A percentile compares a stretch with the other conserved stretches of the same genome.
Conservation (phyloP, 257 asterid genomes). For the Leonotis leonurus region DNA sequence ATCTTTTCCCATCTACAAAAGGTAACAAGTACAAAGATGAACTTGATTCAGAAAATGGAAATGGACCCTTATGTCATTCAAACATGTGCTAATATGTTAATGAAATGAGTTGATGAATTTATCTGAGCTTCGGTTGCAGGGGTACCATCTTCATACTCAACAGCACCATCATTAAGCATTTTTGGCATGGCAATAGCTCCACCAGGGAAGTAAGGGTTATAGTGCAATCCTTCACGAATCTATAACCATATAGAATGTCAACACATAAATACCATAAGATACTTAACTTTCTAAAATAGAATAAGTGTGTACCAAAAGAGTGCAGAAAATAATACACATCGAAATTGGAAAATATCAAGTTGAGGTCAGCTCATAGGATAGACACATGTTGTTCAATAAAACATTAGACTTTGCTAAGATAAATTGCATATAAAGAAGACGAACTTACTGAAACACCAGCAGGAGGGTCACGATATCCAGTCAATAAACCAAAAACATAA, state of each 20-base stretch:
- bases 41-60: background rate
- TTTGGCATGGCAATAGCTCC: conserved; percentile 67
- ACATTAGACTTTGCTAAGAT: background rate
- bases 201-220: conserved; percentile 58
- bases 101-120: background rate
- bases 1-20: conserved; percentile 54
- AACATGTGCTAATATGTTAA: background rate
- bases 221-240: conserved; percentile 58
- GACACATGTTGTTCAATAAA: background rate
- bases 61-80: background rate
- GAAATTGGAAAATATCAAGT: too few relatives aligned
- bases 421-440: background rate
- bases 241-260: conserved; percentile 14
- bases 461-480: conserved; percentile 64
- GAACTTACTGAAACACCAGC: conserved; percentile 57
- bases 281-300: too few relatives aligned
- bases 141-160: conserved; percentile 58
- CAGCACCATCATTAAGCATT: conserved; percentile 61
- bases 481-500: conserved; percentile 46
- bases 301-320: too few relatives aligned
- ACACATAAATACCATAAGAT: background rate
- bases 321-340: too few relatives aligned
- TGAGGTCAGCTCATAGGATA: too few relatives aligned
- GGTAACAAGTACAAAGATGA: background rate
- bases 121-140: conserved; percentile 64